Evolutionary conservation across 106 monocot species (phyloP).

Genomic region (Agapanthus africanus): DNA sequence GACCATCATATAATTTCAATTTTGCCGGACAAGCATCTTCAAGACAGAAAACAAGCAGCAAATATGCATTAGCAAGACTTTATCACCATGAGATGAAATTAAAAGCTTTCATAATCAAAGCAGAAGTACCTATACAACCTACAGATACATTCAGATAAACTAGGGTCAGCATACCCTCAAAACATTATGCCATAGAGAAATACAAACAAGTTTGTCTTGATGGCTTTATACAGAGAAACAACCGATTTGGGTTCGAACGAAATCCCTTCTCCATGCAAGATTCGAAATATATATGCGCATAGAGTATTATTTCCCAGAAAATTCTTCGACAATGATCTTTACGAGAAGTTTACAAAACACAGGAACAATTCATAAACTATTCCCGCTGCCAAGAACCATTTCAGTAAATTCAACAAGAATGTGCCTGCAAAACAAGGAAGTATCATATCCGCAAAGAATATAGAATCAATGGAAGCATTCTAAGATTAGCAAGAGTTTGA

Average conservation of each 20-base stretch:
- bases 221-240: too few species aligned
- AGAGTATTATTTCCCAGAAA: neutral
- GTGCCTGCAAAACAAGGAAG: constrained; percentile 2
- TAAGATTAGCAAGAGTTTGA: neutral
- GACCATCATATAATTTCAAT: too few species aligned
- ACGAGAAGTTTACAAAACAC: neutral
- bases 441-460: neutral
- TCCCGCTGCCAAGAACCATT: neutral
- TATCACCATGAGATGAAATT: too few species aligned
- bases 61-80: too few species aligned
- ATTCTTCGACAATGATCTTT: neutral
- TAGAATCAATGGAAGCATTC: neutral
- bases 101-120: neutral
- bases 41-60: too few species aligned
- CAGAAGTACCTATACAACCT: neutral
- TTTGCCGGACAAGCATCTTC: too few species aligned
- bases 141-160: neutral
- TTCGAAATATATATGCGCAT: neutral
- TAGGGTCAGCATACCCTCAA: too few species aligned
- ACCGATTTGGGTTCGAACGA: neutral
- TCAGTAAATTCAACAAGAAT: neutral
- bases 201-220: too few species aligned
- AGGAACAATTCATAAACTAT: neutral
- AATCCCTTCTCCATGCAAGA: constrained; percentile 1
- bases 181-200: too few species aligned